Percentiles rank a stretch among this genome's conserved stretches.
Evolutionary conservation across 2,329 filamentous ascomycete genomes (phyloP).

Genomic region (Aspergillus versicolor): DNA sequence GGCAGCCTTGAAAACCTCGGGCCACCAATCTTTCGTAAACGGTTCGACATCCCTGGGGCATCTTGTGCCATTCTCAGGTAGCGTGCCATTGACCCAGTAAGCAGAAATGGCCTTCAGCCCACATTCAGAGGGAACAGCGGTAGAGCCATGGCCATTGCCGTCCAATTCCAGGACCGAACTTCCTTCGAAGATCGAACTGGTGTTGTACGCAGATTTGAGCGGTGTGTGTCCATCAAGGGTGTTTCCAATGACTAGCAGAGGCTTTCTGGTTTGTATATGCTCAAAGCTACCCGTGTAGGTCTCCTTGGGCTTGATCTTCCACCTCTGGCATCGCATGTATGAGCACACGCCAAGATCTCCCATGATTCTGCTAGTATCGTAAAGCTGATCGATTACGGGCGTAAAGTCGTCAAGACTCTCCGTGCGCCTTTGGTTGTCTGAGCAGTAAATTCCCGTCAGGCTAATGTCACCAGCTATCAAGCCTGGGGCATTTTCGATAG

Average conservation of each 20-base stretch:
- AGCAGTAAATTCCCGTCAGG: slow-evolving; percentile 4
- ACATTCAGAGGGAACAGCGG: background rate
- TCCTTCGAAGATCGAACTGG: slow-evolving; percentile 22
- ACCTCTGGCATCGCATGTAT: slow-evolving; percentile 9
- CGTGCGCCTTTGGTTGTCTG: slow-evolving; percentile 5
- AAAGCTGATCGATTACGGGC: background rate
- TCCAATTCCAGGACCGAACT: slow-evolving; percentile 26
- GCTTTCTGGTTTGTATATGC: slow-evolving; percentile 21
- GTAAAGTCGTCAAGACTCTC: background rate
- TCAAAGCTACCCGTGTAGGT: slow-evolving; percentile 16
- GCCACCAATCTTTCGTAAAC: slow-evolving; percentile 1
- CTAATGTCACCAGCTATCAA: background rate
- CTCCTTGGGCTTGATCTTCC: slow-evolving; percentile 15
- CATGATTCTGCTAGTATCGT: background rate
- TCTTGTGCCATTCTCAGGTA: slow-evolving; percentile 1
- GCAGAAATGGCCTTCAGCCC: slow-evolving; percentile 2
- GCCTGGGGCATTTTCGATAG: background rate
- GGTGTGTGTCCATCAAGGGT: slow-evolving; percentile 26
- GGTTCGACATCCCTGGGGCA: background rate
- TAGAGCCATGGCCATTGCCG: slow-evolving; percentile 18
- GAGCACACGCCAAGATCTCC: slow-evolving; percentile 1
- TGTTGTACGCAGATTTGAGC: slow-evolving; percentile 22
- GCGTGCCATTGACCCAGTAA: slow-evolving; percentile 6
- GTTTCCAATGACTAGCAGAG: slow-evolving; percentile 27
- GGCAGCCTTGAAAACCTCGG: background rate